Evolutionary conservation across 1,139 yeast species (phyloP), one percentile per base, ranked within the genome.

Genomic region (Taiozyma sp.): DNA sequence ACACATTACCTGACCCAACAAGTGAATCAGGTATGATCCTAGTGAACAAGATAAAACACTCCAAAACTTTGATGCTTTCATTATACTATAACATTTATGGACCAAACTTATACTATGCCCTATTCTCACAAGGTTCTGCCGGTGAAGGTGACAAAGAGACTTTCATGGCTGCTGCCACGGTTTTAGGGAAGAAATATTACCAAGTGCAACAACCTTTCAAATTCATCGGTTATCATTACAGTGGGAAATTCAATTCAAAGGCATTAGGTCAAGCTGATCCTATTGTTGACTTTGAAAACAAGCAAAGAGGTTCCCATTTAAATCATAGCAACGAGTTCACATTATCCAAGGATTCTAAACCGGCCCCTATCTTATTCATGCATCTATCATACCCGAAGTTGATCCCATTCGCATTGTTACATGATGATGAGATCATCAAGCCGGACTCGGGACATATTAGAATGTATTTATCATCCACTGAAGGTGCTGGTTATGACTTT

Each of bases 141-240:
- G 88, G 88, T 28, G 86, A 83, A 66, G 88, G 88, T 46, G 88
- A 83, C 58, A 83, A 82, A 63, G 88, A 83, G 57, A 81, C 88
- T 0, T 82, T 81, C 56, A 75, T 82, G 29, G 83, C 85, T 2
- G 85, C 88, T 1, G 85, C 87, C 0, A 73, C 72, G 50, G 83
- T 74, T 0, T 60, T 81, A 56, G 59, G 68, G 0, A 66, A 72
- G 47, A 77, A 79, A 3, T 79, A 76, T 66, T 79, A 76, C 64
- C 87, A 80, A 62, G 79, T 83, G 7, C 57, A 69, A 47, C 74
- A 76, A 54, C 71, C 66, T 47, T 77, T 79, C 56, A 62, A 62
- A 47, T 82, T 84, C 73, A 69, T 79, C 19, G 88, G 88, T 0
- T 77, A 80, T 61, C 72, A 74, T 57, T 68, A 63, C 6, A 68